Conservation (phyloP, 2,329 filamentous ascomycete species). For the Colletotrichum gigasporum region DNA sequence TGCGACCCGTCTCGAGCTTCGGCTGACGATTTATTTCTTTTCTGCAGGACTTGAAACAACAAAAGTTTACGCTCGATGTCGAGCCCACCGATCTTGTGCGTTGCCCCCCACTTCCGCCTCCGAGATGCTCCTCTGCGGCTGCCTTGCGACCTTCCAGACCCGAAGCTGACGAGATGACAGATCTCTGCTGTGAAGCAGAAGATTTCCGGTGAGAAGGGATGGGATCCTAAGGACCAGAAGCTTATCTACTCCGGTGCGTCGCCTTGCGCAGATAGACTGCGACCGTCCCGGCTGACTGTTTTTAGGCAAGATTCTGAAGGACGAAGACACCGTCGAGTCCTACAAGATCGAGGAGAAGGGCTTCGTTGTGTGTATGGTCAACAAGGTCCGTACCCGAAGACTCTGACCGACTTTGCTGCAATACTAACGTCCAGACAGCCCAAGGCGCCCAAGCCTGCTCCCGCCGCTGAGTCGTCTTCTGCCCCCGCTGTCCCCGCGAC, state of each 20-base stretch:
- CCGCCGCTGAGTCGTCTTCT: conserved; percentile 65
- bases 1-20: conserved; percentile 7
- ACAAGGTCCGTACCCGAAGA: conserved; percentile 73
- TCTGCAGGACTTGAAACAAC: conserved; percentile 91
- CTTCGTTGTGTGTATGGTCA: conserved; percentile 98
- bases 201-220: conserved; percentile 91
- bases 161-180: conserved; percentile 55
- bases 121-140: conserved; percentile 30
- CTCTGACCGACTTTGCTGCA: background rate
- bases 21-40: conserved; percentile 4
- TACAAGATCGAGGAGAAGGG: conserved; percentile 99
- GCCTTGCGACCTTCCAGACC: conserved; percentile 18
- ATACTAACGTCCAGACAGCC: conserved; percentile 42
- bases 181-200: conserved; percentile 92
- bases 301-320: conserved; percentile 95
- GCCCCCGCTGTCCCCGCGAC: conserved; percentile 69
- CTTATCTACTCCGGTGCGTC: conserved; percentile 94
- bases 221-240: conserved; percentile 91
- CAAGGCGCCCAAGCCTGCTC: conserved; percentile 75
- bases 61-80: conserved; percentile 96
- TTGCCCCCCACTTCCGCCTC: conserved; percentile 41
- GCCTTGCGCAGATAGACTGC: conserved; percentile 16
- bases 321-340: conserved; percentile 94
- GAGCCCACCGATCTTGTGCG: conserved; percentile 92
- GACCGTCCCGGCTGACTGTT: conserved; percentile 4